Evolutionary conservation across 2,329 filamentous ascomycete species (phyloP).

Genomic region (Cladosporium sp.): DNA sequence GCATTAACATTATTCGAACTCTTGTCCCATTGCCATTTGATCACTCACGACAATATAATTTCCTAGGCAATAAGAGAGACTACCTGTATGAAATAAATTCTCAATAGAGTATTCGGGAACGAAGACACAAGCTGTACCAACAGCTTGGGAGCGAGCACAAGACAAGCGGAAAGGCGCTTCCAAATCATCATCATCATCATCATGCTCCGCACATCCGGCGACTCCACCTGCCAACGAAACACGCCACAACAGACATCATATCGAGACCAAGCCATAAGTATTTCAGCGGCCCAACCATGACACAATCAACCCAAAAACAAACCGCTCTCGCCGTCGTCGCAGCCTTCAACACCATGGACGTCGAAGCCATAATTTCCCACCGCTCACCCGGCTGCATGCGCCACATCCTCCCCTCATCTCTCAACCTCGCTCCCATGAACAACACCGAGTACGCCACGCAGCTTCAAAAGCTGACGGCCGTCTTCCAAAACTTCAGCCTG

Average conservation of each 20-base stretch:
- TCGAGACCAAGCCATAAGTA: background rate
- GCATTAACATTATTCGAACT: no score
- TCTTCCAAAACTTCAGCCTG: conserved; percentile 32
- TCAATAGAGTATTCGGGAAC: no score
- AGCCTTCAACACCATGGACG: conserved; percentile 32
- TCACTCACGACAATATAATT: no score
- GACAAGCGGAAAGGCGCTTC: background rate
- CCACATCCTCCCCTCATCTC: conserved; percentile 25
- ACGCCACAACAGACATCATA: background rate
- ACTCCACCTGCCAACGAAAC: no score
- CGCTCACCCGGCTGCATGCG: conserved; percentile 27
- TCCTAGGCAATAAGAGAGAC: no score
- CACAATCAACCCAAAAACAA: conserved; percentile 21
- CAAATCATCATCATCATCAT: background rate
- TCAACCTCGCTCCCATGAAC: conserved; percentile 18
- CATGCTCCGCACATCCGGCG: no score
- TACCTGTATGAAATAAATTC: no score
- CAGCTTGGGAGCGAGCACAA: no score
- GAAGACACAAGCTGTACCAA: no score
- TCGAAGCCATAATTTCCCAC: conserved; percentile 25
- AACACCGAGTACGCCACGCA: conserved; percentile 19
- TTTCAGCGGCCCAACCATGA: background rate
- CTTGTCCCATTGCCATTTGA: no score
- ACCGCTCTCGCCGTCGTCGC: conserved; percentile 28
- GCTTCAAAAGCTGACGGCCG: conserved; percentile 23